Conservation (phyloP, 768 basidiomycete species). For the Tricholoma saponaceum region DNA sequence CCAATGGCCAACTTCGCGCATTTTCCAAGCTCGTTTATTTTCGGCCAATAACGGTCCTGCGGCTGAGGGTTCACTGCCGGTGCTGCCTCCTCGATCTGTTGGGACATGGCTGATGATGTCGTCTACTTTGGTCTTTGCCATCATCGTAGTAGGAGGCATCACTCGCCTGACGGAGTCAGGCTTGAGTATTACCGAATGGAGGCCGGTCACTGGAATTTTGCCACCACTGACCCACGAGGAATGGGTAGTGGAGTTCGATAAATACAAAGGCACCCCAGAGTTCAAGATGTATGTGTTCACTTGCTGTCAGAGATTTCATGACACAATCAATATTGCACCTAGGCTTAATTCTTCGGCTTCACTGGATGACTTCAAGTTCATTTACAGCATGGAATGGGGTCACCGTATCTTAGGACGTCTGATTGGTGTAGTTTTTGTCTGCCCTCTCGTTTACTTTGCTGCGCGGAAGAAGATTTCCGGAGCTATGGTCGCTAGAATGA, state of each 20-base stretch:
- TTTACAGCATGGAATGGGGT: slow-evolving; percentile 98
- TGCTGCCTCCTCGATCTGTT: slow-evolving; percentile 65
- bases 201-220: slow-evolving; percentile 82
- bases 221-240: slow-evolving; percentile 74
- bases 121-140: slow-evolving; percentile 81
- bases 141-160: slow-evolving; percentile 93
- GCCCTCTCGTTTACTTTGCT: slow-evolving; percentile 80
- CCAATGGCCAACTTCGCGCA: background rate
- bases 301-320: background rate
- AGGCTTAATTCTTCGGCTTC: slow-evolving; percentile 90
- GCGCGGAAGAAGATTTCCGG: slow-evolving; percentile 64
- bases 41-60: background rate
- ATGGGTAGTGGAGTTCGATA: slow-evolving; percentile 88
- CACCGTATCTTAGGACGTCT: slow-evolving; percentile 92
- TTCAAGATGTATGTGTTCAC: slow-evolving; percentile 76
- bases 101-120: slow-evolving; percentile 85
- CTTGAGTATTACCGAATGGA: slow-evolving; percentile 97
- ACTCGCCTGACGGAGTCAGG: slow-evolving; percentile 98
- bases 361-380: slow-evolving; percentile 88
- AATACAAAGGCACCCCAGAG: slow-evolving; percentile 93
- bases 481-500: slow-evolving; percentile 57
- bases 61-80: slow-evolving; percentile 33
- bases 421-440: slow-evolving; percentile 78
- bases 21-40: background rate
- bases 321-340: slow-evolving; percentile 5